Evolutionary conservation across 2,329 filamentous ascomycete species (phyloP).

Genomic region (Sarocladium kiliense): DNA sequence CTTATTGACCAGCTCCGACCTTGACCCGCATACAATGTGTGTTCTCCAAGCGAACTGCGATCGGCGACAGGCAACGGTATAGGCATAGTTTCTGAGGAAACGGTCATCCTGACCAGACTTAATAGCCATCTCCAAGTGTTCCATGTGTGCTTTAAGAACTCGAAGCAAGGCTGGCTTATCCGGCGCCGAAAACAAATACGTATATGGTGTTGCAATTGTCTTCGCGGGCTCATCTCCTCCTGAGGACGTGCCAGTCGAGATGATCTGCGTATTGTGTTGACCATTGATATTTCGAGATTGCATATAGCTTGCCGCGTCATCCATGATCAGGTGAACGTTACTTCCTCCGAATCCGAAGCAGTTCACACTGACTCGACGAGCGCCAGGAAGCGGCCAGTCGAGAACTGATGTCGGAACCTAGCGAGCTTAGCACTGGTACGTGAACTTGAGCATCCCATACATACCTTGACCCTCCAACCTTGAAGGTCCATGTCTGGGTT

Average conservation of each 20-base stretch:
- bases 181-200: not conserved
- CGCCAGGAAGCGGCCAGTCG: not conserved
- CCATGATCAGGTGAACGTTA: slow-evolving; percentile 48
- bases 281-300: not conserved
- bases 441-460: not conserved
- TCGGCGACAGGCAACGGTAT: slow-evolving; percentile 40
- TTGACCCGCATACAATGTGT: not conserved
- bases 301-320: slow-evolving; percentile 27
- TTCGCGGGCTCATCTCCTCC: slow-evolving; percentile 24
- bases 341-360: slow-evolving; percentile 56
- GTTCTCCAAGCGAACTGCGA: slow-evolving; percentile 38
- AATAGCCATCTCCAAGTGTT: not conserved
- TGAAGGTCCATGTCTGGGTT: not conserved
- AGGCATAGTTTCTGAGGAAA: slow-evolving; percentile 19
- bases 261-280: not conserved
- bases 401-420: slow-evolving; percentile 37
- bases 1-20: not conserved
- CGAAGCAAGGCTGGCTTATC: not conserved
- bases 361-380: slow-evolving; percentile 47
- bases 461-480: not conserved
- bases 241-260: slow-evolving; percentile 13
- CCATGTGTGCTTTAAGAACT: not conserved
- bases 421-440: slow-evolving; percentile 27
- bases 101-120: not conserved
- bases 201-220: not conserved